Evolutionary conservation across 2,329 filamentous ascomycete genomes (phyloP).

Genomic region (Helminthosporium solani): DNA sequence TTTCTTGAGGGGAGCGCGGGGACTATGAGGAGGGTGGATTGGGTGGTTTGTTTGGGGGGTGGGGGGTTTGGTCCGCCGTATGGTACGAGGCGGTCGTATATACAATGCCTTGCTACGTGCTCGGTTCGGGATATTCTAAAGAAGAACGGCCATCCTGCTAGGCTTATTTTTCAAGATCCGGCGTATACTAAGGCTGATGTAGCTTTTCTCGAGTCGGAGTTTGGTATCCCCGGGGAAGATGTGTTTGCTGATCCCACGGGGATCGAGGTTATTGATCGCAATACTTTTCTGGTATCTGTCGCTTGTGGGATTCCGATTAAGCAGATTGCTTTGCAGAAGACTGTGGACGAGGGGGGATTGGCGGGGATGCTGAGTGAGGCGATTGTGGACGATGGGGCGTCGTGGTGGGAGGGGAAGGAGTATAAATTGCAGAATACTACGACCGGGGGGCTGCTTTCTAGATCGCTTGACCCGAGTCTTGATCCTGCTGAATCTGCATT

Average conservation of each 20-base stretch:
- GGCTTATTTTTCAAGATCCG: background rate
- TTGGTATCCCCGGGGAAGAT: background rate
- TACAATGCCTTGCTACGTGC: too few relatives aligned
- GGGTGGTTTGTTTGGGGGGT: too few relatives aligned
- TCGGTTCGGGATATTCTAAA: too few relatives aligned
- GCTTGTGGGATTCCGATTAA: background rate
- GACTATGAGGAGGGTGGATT: too few relatives aligned
- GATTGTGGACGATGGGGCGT: background rate
- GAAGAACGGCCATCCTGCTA: too few relatives aligned
- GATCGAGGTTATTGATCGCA: background rate
- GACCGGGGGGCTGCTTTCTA: too few relatives aligned
- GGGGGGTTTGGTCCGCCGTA: too few relatives aligned
- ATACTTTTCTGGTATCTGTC: background rate
- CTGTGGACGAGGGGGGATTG: background rate
- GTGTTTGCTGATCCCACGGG: background rate
- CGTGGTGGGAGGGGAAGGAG: background rate
- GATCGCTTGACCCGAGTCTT: too few relatives aligned
- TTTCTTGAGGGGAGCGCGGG: too few relatives aligned
- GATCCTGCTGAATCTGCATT: too few relatives aligned
- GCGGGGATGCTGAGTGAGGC: background rate
- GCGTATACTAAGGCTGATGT: background rate
- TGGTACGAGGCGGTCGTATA: too few relatives aligned
- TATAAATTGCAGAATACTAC: too few relatives aligned
- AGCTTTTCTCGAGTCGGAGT: background rate
- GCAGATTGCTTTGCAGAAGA: background rate